These are phyloP conservation scores for Pisolithus thermaeus DNA, from an alignment of 1,284 basidiomycete genomes.

Conservation along the genomic window DNA sequence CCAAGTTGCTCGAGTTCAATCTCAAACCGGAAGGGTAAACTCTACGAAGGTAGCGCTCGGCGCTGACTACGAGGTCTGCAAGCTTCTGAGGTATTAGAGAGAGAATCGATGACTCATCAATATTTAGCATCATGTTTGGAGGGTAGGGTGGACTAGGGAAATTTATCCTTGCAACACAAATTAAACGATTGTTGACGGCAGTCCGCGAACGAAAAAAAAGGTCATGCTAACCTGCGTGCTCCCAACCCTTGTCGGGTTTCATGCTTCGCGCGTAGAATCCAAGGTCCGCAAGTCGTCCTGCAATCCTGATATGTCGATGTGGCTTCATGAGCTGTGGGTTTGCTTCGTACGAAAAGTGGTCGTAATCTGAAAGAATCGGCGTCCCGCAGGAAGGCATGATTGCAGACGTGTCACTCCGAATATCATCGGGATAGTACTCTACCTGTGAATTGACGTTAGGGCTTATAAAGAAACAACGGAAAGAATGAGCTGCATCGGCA, in stretches of 20 bases:
- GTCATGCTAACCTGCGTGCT: conserved; percentile 30
- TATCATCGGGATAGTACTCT: conserved; percentile 43
- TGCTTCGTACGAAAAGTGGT: conserved; percentile 9
- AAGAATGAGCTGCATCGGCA: not conserved
- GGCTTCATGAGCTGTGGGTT: conserved; percentile 9
- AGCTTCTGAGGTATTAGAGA: conserved; percentile 36
- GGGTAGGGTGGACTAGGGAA: conserved; percentile 33
- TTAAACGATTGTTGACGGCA: not conserved
- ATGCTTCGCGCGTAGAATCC: conserved; percentile 55
- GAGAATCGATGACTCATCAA: conserved; percentile 46
- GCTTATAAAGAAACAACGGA: not conserved
- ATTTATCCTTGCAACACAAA: conserved; percentile 4
- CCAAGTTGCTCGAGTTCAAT: conserved; percentile 48
- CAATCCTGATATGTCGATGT: conserved; percentile 34
- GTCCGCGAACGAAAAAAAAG: conserved; percentile 1
- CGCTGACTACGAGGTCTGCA: conserved; percentile 35
- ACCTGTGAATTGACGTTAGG: conserved; percentile 31
- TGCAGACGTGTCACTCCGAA: not conserved
- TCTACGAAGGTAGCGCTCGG: conserved; percentile 43
- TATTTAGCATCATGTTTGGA: conserved; percentile 51
- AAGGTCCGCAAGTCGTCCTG: conserved; percentile 42
- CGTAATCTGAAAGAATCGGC: conserved; percentile 1
- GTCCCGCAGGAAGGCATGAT: not conserved
- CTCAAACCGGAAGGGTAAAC: conserved; percentile 58
- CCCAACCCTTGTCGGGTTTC: conserved; percentile 50